Conservation (phyloP, 345 rosid genomes). For the Eucalyptus brandiana region DNA sequence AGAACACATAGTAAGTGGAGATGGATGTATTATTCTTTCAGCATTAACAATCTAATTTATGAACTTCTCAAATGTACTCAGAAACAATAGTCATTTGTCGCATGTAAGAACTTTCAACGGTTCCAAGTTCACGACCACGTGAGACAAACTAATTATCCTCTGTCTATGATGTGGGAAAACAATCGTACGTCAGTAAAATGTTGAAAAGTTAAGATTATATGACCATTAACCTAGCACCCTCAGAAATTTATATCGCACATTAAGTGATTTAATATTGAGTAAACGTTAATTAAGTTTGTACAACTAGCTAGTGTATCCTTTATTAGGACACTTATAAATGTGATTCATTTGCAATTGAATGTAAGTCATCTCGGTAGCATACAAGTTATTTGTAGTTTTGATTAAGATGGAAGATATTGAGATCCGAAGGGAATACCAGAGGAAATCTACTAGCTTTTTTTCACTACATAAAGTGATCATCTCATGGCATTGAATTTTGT, state of each 20-base stretch:
- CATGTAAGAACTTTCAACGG: neutral
- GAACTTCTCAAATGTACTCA: neutral
- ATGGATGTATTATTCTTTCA: neutral
- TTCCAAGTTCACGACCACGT: neutral
- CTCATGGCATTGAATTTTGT: neutral
- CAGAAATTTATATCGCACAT: neutral
- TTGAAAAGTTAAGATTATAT: neutral
- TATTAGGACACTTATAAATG: rapidly evolving
- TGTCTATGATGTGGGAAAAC: neutral
- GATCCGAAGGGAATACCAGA: neutral
- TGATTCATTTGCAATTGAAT: neutral
- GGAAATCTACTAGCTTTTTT: neutral
- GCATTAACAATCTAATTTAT: neutral
- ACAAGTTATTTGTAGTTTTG: neutral
- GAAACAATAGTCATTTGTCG: neutral
- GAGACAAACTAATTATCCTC: neutral
- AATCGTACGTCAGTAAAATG: neutral
- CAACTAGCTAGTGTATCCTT: neutral
- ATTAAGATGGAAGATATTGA: neutral
- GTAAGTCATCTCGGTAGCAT: neutral
- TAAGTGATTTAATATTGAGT: neutral
- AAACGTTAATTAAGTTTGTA: neutral
- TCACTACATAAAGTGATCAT: neutral
- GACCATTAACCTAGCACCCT: neutral
- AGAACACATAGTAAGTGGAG: neutral